These are phyloP conservation scores for Amauroascus niger DNA, from an alignment of 2,329 filamentous ascomycete species.

Conservation along the genomic window DNA sequence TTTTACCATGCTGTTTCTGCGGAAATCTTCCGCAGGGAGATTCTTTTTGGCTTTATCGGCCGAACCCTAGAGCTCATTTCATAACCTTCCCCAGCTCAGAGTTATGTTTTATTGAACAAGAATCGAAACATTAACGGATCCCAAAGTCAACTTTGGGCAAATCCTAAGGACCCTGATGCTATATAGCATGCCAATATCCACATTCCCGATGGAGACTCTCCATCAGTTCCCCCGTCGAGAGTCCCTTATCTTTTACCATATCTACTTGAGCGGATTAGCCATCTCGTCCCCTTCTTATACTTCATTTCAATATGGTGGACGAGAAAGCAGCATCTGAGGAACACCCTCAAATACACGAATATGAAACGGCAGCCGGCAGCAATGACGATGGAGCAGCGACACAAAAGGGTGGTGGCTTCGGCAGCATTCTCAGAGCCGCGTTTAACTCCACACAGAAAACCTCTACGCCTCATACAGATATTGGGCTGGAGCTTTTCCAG, in stretches of 20 bases:
- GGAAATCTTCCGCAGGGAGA: neutral
- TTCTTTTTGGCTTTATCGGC: neutral
- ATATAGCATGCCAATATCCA: neutral
- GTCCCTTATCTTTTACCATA: neutral
- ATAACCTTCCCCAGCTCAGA: neutral
- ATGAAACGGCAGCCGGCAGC: neutral
- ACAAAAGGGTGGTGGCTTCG: neutral
- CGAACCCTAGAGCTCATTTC: neutral
- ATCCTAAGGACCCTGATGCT: neutral
- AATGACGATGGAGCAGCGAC: neutral
- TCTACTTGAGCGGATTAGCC: neutral
- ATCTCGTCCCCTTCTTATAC: neutral
- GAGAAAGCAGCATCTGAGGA: neutral
- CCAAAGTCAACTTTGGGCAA: neutral
- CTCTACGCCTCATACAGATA: neutral
- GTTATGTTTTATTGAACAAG: neutral
- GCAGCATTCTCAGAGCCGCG: neutral
- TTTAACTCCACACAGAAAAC: no score
- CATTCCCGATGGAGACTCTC: neutral
- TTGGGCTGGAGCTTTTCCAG: neutral
- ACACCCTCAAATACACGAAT: neutral
- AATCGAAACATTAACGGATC: neutral
- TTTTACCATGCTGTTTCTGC: neutral
- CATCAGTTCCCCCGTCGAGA: neutral
- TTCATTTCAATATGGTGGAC: neutral